phyloP scores from a whole-genome alignment of 2,329 filamentous ascomycete species.

The Didymella pinodella region DNA sequence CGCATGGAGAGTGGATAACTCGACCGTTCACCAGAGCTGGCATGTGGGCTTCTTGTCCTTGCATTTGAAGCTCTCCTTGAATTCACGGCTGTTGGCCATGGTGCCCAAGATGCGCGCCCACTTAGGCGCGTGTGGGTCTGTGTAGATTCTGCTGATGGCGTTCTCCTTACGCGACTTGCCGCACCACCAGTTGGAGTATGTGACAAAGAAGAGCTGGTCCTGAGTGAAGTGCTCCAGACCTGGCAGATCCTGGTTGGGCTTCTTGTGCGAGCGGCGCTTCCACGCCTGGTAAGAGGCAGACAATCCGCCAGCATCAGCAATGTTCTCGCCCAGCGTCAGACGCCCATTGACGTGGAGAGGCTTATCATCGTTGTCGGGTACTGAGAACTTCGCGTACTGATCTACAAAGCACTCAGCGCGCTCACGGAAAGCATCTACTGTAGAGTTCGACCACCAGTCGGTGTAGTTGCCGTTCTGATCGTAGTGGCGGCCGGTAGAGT shows the following conservation, averaged over 20 bases:
- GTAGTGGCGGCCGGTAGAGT: constrained; percentile 70
- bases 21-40: constrained; percentile 67
- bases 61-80: constrained; percentile 73
- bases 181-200: constrained; percentile 72
- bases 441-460: constrained; percentile 71
- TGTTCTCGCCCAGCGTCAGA: constrained; percentile 73
- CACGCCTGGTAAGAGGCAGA: constrained; percentile 70
- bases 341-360: constrained; percentile 68
- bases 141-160: constrained; percentile 65
- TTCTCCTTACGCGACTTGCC: constrained; percentile 67
- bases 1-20: background rate
- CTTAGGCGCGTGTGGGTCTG: constrained; percentile 71
- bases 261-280: constrained; percentile 64
- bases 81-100: constrained; percentile 72
- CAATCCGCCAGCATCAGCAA: constrained; percentile 74
- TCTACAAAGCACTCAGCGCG: constrained; percentile 71
- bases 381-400: constrained; percentile 70
- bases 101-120: constrained; percentile 67
- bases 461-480: constrained; percentile 71
- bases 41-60: constrained; percentile 70
- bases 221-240: constrained; percentile 69
- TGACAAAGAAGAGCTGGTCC: constrained; percentile 74
- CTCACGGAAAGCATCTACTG: constrained; percentile 65
- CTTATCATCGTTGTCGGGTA: constrained; percentile 64
- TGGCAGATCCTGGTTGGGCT: constrained; percentile 57